Base-by-base conservation (phyloP, 1,139 yeast genomes). In the Nakaseomyces kungkrabaensis region DNA sequence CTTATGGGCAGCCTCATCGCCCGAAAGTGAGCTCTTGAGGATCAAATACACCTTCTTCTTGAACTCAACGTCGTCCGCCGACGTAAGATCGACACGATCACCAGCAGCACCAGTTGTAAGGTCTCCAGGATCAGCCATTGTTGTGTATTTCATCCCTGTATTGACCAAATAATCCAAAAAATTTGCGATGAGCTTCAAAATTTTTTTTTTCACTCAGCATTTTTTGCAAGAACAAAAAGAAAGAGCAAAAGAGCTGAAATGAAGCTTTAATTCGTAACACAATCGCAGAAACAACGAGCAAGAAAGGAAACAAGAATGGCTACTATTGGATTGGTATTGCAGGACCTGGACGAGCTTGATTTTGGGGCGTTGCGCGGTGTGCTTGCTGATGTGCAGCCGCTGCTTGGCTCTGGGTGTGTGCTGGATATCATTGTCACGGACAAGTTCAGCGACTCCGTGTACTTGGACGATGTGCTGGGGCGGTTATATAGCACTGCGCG, bases 1-100 rank as follows among this genome's bases (percentile, higher is more conserved):
- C 64, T 90, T 90, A 66, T 90, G 97, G 0, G 87, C 89, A 0
- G 96, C 94, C 71, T 92, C 99, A 57, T 88, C 96, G 3, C 92
- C 82, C 0, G 95, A 83, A 81, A 90, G 78, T 50, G 96, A 82
- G n/a, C 97, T 87, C 85, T 87, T 89, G 32, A 92, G 72, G 0
- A 94, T 83, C 45, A 89, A 71, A 59, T 90, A 90, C 1, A 90
- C 85, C 1, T 78, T 77, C 60, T 88, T 85, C 56, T 88, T 85
- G 56, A 79, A 78, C 48, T 79, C 78, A 3, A 80, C 71, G 37
- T 81, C 66, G 38, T 80, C 81, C 1, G 81, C 68, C 50, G 83
- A 84, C 0, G 96, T 84, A 74, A 85, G 71, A 64, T 90, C 97
- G n/a, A 17, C 46, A 17, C 22, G 22, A 17, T 17, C 31, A 6